Conservation (phyloP, 2,329 filamentous ascomycete genomes). For the Ilyonectria robusta region DNA sequence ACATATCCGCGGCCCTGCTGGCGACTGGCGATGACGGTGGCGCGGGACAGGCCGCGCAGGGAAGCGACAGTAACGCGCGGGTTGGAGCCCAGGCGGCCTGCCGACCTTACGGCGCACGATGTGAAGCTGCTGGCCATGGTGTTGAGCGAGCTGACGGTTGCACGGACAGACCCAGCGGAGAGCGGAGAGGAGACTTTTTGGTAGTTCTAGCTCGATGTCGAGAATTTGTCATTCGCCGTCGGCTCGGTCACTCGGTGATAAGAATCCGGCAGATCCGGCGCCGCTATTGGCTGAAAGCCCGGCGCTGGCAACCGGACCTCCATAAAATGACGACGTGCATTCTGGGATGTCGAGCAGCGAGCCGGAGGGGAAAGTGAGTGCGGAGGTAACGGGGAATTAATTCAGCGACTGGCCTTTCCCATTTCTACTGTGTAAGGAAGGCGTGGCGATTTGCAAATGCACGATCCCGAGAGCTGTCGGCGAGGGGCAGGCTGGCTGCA, state of each 20-base stretch:
- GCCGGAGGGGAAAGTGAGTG: neutral
- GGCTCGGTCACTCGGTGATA: constrained; percentile 57
- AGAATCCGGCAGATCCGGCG: constrained; percentile 39
- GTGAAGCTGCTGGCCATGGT: constrained; percentile 76
- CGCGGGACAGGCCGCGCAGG: constrained; percentile 48
- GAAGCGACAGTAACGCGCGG: constrained; percentile 54
- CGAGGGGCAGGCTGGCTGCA: neutral
- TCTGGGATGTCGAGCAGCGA: constrained; percentile 9
- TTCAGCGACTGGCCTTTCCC: constrained; percentile 17
- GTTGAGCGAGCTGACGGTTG: constrained; percentile 41
- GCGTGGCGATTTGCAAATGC: neutral
- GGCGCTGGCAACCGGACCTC: constrained; percentile 32
- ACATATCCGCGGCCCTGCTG: constrained; percentile 77
- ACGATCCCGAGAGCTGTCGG: neutral
- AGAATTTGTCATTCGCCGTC: constrained; percentile 56
- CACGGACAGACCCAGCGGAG: constrained; percentile 40
- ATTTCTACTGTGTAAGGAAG: neutral
- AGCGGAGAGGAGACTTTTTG: constrained; percentile 42
- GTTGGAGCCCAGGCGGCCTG: constrained; percentile 70
- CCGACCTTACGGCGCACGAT: constrained; percentile 81
- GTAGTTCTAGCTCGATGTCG: constrained; percentile 41
- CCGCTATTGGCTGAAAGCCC: constrained; percentile 50
- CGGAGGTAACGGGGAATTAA: constrained; percentile 18
- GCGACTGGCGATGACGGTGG: constrained; percentile 48
- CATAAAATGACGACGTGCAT: constrained; percentile 31